Percentiles rank a stretch among this genome's conserved stretches.
Evolutionary conservation across 73 alveolate species (phyloP).

Genomic region (Paramecium primaurelia): DNA sequence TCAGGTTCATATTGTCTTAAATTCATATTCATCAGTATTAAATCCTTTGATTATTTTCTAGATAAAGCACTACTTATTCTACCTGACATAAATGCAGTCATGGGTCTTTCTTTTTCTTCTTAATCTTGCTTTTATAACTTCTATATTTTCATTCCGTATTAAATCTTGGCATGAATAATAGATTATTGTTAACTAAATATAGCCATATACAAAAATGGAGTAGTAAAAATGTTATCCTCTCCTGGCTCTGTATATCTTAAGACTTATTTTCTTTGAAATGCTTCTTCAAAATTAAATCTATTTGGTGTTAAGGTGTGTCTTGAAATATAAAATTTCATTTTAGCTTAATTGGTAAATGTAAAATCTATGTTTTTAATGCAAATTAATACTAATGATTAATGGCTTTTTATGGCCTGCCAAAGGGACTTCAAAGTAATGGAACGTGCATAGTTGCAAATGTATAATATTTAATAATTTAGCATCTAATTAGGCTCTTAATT

Average conservation of each 20-base stretch:
- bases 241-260: slow-evolving; percentile 46
- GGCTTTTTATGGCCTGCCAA: slow-evolving; percentile 5
- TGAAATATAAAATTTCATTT: slow-evolving; percentile 37
- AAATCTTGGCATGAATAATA: background rate
- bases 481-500: slow-evolving; percentile 28
- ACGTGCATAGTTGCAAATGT: background rate
- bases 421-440: slow-evolving; percentile 38
- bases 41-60: background rate
- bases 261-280: slow-evolving; percentile 36
- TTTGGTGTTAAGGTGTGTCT: slow-evolving; percentile 37
- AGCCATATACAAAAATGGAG: slow-evolving; percentile 30
- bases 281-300: slow-evolving; percentile 44
- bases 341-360: slow-evolving; percentile 16
- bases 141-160: background rate
- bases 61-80: background rate
- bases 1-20: slow-evolving; percentile 41
- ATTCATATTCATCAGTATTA: slow-evolving; percentile 16
- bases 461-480: background rate
- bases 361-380: background rate
- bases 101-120: background rate
- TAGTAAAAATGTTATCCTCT: background rate
- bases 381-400: background rate
- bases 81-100: background rate
- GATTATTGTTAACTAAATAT: slow-evolving; percentile 7
- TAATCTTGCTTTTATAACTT: background rate